A percentile compares a stretch with the other conserved stretches of the same genome.
These are phyloP conservation scores for Gossypium trilobum DNA, from an alignment of 441 rosid species.

Conservation along the genomic window DNA sequence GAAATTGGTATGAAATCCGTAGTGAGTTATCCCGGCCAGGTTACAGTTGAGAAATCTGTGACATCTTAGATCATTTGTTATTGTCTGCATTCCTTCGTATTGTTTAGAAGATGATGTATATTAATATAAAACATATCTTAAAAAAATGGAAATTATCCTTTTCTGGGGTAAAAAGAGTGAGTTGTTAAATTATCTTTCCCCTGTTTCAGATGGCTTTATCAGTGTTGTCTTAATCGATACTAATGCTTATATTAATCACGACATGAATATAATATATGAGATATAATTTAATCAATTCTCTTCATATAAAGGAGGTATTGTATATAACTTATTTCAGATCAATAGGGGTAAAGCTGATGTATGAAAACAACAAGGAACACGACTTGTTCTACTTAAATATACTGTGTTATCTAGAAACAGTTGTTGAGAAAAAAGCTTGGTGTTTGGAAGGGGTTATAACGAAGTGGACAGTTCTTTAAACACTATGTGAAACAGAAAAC, in stretches of 20 bases:
- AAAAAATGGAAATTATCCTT: background rate
- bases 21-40: conserved; percentile 41
- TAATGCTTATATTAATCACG: conserved; percentile 10
- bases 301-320: conserved; percentile 7
- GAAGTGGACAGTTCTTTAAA: too few relatives aligned
- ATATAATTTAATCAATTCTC: background rate
- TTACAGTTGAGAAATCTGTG: conserved; percentile 73
- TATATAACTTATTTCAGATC: conserved; percentile 1
- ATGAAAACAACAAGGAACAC: background rate
- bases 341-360: conserved; percentile 9
- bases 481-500: too few relatives aligned
- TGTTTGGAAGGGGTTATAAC: too few relatives aligned
- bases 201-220: background rate
- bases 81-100: conserved; percentile 17
- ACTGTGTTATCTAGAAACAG: too few relatives aligned
- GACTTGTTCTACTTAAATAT: background rate
- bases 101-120: conserved; percentile 30
- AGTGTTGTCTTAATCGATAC: conserved; percentile 22
- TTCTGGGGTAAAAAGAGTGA: background rate
- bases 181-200: background rate
- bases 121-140: background rate
- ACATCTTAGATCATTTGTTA: conserved; percentile 44
- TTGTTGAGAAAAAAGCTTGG: too few relatives aligned
- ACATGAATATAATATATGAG: background rate
- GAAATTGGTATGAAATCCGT: conserved; percentile 50